phyloP scores from a whole-genome alignment of 1,284 basidiomycete species.

The Ceratobasidium sp. region DNA sequence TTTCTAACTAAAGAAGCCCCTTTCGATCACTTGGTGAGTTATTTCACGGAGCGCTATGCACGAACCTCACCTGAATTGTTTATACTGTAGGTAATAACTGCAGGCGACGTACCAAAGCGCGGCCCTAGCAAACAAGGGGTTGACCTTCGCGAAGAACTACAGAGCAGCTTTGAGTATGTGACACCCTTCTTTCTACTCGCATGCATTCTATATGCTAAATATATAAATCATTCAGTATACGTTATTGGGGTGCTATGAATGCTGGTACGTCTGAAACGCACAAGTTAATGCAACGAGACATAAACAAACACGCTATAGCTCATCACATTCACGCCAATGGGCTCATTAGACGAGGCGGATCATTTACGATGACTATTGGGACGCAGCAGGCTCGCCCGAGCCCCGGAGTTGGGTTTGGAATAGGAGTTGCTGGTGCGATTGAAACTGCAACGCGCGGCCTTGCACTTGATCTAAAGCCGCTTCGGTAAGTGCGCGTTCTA shows the following conservation, averaged over 20 bases:
- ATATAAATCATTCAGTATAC: background rate
- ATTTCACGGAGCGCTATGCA: background rate
- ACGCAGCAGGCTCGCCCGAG: background rate
- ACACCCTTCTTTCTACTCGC: background rate
- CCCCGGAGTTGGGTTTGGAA: background rate
- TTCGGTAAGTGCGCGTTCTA: background rate
- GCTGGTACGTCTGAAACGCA: constrained; percentile 1
- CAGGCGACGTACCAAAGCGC: background rate
- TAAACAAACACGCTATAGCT: background rate
- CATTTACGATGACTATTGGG: constrained; percentile 15
- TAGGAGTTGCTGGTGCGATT: background rate
- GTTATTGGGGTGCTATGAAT: constrained; percentile 15
- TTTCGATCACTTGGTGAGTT: constrained; percentile 25
- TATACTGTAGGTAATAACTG: background rate
- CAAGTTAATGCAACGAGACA: background rate
- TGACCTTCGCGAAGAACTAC: constrained; percentile 3
- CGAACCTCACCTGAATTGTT: background rate
- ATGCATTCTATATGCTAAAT: background rate
- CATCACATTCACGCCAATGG: constrained; percentile 25
- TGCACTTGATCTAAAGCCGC: constrained; percentile 19
- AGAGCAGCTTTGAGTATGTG: background rate
- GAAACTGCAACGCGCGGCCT: constrained; percentile 27
- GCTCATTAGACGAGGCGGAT: constrained; percentile 17
- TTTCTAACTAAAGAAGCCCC: constrained; percentile 21
- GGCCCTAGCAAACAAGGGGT: background rate